Conservation (phyloP, 2,329 filamentous ascomycete genomes). For the Passalora sequoiae region DNA sequence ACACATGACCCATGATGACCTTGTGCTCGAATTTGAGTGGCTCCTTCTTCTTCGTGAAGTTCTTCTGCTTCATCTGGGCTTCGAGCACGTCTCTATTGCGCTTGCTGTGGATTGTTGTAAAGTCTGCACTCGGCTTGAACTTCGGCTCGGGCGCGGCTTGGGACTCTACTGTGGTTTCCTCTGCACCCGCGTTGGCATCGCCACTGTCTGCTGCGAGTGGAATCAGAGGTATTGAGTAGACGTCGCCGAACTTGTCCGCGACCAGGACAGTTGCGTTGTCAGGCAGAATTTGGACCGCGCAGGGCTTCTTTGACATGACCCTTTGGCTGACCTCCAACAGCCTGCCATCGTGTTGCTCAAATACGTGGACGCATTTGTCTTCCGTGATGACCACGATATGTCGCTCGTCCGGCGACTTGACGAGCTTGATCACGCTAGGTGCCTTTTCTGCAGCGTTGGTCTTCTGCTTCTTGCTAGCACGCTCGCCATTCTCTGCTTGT, state of each 20-base stretch:
- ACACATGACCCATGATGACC: constrained; percentile 86
- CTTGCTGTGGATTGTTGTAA: constrained; percentile 57
- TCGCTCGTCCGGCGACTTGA: constrained; percentile 57
- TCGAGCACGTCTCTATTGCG: constrained; percentile 55
- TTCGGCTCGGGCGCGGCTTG: no score
- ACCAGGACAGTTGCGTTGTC: constrained; percentile 69
- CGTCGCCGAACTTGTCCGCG: constrained; percentile 95
- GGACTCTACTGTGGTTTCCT: constrained; percentile 23
- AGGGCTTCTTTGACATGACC: constrained; percentile 86
- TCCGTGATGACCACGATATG: constrained; percentile 77
- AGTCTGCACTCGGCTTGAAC: constrained; percentile 51
- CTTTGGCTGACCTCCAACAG: constrained; percentile 67
- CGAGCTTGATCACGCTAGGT: constrained; percentile 65
- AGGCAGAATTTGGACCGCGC: constrained; percentile 64
- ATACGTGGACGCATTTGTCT: constrained; percentile 85
- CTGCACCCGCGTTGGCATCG: constrained; percentile 21
- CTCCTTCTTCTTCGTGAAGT: constrained; percentile 42
- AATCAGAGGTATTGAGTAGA: constrained; percentile 78
- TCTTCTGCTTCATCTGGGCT: constrained; percentile 49
- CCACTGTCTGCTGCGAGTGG: constrained; percentile 33
- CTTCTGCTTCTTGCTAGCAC: constrained; percentile 23
- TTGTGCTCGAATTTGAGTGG: constrained; percentile 62
- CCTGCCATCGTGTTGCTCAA: constrained; percentile 60
- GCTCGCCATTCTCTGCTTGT: background rate
- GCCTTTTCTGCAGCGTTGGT: constrained; percentile 30